Evolutionary conservation across 2,329 filamentous ascomycete genomes (phyloP), one percentile per base, ranked within the genome.

Genomic region (Alternaria novae-zelandiae): DNA sequence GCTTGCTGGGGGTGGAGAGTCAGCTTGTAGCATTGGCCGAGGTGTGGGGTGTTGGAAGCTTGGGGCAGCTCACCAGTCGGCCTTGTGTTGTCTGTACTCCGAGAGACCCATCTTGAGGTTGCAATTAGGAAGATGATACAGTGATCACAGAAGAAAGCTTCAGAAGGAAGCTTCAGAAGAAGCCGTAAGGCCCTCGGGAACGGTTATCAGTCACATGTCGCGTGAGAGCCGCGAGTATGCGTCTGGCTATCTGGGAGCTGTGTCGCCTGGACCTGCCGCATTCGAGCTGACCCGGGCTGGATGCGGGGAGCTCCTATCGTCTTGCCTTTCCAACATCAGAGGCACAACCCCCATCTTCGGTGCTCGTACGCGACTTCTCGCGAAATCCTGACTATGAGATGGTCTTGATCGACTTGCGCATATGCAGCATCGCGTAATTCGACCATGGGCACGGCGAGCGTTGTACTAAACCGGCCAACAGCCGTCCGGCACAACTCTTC

Each of bases 71-170:
- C 83, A 93, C 91, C 91, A 92, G 78, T 90, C 89, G 64, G 86
- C 86, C 70, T 86, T 86, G 79, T 94, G 91, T 73, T 91, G 87
- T 70, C 93, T 84, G 74, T 93, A 93, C 67, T 89, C 87, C 59
- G 88, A 85, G 4, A 87, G 84, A 60, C 85, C 84, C 74, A 87
- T 79, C 79, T 82, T 86, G 13, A 36, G 63, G 10, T 54, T 21
- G 36, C 8, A 58, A 20, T 41, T 12, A 54, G 62, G 64, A 32
- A 7, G 59, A 26, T 3, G 23, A 20, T n/a, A 6, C 5, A 5
- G 15, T 28, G 6, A 5, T 12, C 11, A 23, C 9, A 6, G 47
- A 36, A 41, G n/a, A 3, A 25, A 30, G 46, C 44, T 20, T 46
- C 54, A 53, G 20, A 49, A 59, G 43, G n/a, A 25, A 30, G 46